Evolutionary conservation across 23 red algal genomes (phyloP), one percentile per base, ranked within the genome.

Genomic region (Cyanidium caldarium): DNA sequence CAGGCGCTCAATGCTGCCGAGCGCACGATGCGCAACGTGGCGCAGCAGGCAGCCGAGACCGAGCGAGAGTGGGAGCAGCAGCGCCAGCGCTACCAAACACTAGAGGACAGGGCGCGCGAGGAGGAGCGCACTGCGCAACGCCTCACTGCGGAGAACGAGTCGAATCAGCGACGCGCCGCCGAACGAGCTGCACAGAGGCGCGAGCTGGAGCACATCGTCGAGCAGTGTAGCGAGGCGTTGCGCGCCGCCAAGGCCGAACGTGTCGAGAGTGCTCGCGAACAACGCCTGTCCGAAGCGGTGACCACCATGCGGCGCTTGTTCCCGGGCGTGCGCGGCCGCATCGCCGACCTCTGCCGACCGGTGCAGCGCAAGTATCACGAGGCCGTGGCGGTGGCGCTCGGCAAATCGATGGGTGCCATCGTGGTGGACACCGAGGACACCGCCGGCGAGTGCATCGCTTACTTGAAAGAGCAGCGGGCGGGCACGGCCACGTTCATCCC

Each of bases 401-500:
- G 92, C 15, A 84, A 85, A 33, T 58, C 57, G 10, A 86, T 87
- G 84, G 92, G 88, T 41, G 84, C 92, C 0, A 80, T 98, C 5
- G 92, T 98, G 34, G 80, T 98, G 2, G 92, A 98, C 46, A 88
- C 66, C 40, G 56, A 78, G 34, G 57, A 77, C 38, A 98, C 92
- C 43, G 92, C 77, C 33, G 66, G 66, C 25, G 75, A 88, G 65
- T 98, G 92, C 75, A 87, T 98, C 77, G 44, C 67, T 17, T 98
- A 84, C 69, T 57, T 98, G 15, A 98, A 98, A 35, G 80, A 98
- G 40, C 80, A 98, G 35, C 69, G 92, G 17, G 81, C 85, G 2
- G 92, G 92, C 23, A 75, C 80, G 29, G 82, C 78, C 21, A 82
- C 86, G 30, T 98, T 98, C 44, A 71, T 98, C 41, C 92, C 92